Evolutionary conservation across 148 eudicot genomes (phyloP).

Genomic region (Cornus controversa): DNA sequence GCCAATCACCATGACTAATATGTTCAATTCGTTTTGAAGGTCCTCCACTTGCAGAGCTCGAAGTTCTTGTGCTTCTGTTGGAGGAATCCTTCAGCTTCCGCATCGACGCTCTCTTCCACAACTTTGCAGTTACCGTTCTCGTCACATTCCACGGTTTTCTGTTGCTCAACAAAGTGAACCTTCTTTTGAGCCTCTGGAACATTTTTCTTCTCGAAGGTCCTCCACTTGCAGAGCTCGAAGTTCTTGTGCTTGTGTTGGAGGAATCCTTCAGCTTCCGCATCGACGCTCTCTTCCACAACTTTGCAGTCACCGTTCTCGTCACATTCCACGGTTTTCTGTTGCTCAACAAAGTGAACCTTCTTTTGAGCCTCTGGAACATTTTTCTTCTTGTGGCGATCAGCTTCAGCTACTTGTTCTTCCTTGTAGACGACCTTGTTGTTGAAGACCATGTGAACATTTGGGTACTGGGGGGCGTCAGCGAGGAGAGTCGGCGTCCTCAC

Average conservation of each 20-base stretch:
- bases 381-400: no score
- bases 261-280: constrained; percentile 48
- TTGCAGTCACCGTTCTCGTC: neutral
- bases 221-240: constrained; percentile 33
- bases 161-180: constrained; percentile 3
- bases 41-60: constrained; percentile 26
- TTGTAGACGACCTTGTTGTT: neutral
- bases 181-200: neutral
- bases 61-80: constrained; percentile 41
- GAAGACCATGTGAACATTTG: constrained; percentile 14
- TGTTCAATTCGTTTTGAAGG: constrained; percentile 19
- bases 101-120: constrained; percentile 32
- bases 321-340: neutral
- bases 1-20: neutral
- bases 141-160: neutral
- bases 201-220: constrained; percentile 23
- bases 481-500: constrained; percentile 17
- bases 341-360: constrained; percentile 6
- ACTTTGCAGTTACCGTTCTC: constrained; percentile 3
- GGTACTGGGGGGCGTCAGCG: constrained; percentile 21
- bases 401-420: neutral
- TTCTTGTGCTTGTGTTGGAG: constrained; percentile 41
- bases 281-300: constrained; percentile 26
- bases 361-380: neutral
- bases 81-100: constrained; percentile 50